These are phyloP conservation scores for Grifola frondosa DNA, from an alignment of 1,284 basidiomycete genomes.

Conservation along the genomic window DNA sequence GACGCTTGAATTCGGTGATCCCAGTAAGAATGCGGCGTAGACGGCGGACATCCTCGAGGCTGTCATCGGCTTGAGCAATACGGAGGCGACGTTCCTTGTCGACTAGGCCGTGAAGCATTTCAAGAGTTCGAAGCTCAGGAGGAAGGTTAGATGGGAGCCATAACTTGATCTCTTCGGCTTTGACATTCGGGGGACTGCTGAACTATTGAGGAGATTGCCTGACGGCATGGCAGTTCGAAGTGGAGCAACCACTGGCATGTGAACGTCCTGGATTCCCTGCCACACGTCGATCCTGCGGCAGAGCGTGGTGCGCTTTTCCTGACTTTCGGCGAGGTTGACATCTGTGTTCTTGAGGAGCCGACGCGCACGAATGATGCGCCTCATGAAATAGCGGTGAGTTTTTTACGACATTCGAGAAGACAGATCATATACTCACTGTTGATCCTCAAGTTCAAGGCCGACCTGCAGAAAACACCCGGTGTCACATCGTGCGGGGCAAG, in stretches of 20 bases:
- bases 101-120: neutral
- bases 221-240: neutral
- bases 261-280: constrained; percentile 3
- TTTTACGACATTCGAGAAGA: no score
- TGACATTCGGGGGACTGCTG: neutral
- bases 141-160: constrained; percentile 9
- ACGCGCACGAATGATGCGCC: neutral
- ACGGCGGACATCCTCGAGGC: neutral
- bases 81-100: constrained; percentile 12
- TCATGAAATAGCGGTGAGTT: neutral
- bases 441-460: neutral
- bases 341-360: neutral
- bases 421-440: neutral
- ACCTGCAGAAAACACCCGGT: neutral
- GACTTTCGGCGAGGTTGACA: neutral
- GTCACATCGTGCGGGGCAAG: neutral
- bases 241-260: constrained; percentile 12
- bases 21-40: neutral
- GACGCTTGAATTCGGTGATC: neutral
- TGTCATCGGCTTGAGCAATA: constrained; percentile 9
- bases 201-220: neutral
- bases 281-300: constrained; percentile 4
- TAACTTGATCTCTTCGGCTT: neutral
- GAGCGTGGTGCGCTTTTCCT: constrained; percentile 9
- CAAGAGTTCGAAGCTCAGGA: neutral